Base-by-base conservation (phyloP, 1,284 basidiomycete genomes). In the Acaromyces ingoldii region DNA sequence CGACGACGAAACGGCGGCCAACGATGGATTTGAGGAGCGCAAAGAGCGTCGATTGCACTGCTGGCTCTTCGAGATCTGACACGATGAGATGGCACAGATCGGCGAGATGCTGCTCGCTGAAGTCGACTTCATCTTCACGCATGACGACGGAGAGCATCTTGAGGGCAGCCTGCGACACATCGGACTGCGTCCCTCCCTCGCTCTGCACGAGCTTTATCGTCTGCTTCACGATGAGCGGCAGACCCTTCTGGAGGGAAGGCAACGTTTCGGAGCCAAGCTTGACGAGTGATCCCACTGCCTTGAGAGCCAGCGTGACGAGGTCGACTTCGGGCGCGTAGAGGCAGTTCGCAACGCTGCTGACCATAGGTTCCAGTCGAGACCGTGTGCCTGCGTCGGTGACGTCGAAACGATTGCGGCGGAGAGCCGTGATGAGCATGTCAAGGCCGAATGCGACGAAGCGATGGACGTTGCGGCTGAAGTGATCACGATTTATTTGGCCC, bases 391-490 rank as follows among this genome's bases (percentile, higher is more conserved):
- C 65, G 64, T 95, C 84, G 26, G 83, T 82, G 72, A 93, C 86
- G 72, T 93, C 86, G 67, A 97, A 95, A 28, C 85, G 85, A 60
- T 85, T 85, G 10, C 90, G 83, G 31, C 88, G 84, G 71, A 91
- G 84, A 0, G 90, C 89, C 2, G 89, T 90, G 63, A 87, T 84
- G 67, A 98, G 88, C 10, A 98, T 80, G 57, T 98, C 92, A 19
- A 98, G 81, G 43, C 95, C 95, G 62, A 98, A 91, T 1, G 84
- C 82, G 42, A 97, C 84, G 66, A 98, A 98, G 50, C 89, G 91
- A 72, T 74, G 67, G 5, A 89, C 92, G 40, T 74, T 54, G 67
- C 72, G 64, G 65, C 65, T 53, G 75, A 53, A 76, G 80, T 57
- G 76, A 76, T 70, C 63, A 49, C 62, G 43, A 1, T 33, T 47